Base-by-base conservation (phyloP, 768 basidiomycete genomes). In the Pisolithus orientalis region DNA sequence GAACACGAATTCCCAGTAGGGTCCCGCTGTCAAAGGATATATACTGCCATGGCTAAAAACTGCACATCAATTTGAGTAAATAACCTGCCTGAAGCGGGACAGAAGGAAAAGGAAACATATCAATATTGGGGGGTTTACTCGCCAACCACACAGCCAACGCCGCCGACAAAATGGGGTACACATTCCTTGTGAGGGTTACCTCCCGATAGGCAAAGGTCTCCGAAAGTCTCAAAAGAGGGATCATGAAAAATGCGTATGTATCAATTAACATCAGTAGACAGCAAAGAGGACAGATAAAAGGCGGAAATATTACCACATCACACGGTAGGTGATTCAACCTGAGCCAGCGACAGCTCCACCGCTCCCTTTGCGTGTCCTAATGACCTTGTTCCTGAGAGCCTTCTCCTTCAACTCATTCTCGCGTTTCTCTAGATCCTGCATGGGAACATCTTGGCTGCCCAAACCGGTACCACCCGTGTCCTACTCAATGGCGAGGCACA, bases 341-440 rank as follows among this genome's bases (percentile, higher is more conserved):
- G 57, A 62, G 49, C 39, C 32, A 7, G 57, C 55, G 1, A n/a
- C 42, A n/a, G 50, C 46, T 14, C 62, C 63, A 43, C 58, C 58
- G 54, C 69, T 73, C 16, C 63, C 70, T 64, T 85, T 88, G 57
- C 87, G 74, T 29, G 84, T 86, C 62, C 84, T 75, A 49, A 83
- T 75, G 44, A 92, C 90, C 64, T 92, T 92, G 62, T 91, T 90
- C 61, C 90, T 78, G 63, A 92, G 66, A 13, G 89, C 87, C 63
- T 72, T 80, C 59, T 92, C 90, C 64, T 90, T 91, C 54, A 91
- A 63, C 62, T 92, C 90, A 56, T 79, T 90, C 62, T 92, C 90
- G 52, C 85, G 69, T 57, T 72, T 79, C 59, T 82, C 80, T 43
- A 92, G 70, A 34, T 87, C 87, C 24, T 62, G 61, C 49, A 61